Conservation (phyloP, 305 asterid genomes). For the Fraxinus angustifolia region DNA sequence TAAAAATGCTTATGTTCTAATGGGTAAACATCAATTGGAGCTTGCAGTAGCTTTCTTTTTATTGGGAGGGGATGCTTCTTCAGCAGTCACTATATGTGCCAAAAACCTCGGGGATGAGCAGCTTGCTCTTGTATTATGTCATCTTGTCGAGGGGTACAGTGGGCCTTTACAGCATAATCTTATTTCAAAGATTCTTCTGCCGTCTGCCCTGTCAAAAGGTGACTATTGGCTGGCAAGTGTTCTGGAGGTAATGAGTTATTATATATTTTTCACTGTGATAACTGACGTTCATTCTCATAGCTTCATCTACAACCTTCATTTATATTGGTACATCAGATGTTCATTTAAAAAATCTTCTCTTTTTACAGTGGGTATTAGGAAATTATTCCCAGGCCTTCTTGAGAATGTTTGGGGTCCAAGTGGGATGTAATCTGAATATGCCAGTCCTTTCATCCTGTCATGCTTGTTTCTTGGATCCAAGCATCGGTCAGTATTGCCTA, state of each 20-base stretch:
- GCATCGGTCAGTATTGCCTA: constrained; percentile 80
- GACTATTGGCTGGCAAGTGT: constrained; percentile 87
- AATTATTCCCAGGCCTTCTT: constrained; percentile 59
- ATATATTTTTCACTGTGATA: constrained; percentile 8
- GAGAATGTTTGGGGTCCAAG: constrained; percentile 64
- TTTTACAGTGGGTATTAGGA: constrained; percentile 83
- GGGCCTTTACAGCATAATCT: constrained; percentile 70
- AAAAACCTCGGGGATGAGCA: constrained; percentile 97
- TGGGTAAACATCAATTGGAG: constrained; percentile 98
- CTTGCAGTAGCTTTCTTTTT: constrained; percentile 94
- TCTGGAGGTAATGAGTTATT: constrained; percentile 63
- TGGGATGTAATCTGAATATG: constrained; percentile 39
- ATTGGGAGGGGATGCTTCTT: constrained; percentile 94
- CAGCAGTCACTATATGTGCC: constrained; percentile 91
- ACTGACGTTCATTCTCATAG: constrained; percentile 18
- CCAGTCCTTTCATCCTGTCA: constrained; percentile 47
- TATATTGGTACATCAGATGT: constrained; percentile 16
- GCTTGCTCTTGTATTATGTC: constrained; percentile 95
- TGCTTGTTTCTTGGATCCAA: constrained; percentile 78
- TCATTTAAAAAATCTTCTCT: constrained; percentile 28
- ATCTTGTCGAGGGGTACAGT: constrained; percentile 79
- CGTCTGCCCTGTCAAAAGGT: constrained; percentile 71
- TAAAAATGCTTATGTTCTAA: constrained; percentile 89
- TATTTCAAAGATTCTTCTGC: constrained; percentile 72
- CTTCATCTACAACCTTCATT: constrained; percentile 18